phyloP scores from a whole-genome alignment of 2,329 filamentous ascomycete genomes.

The Colletotrichum lindemuthianum region DNA sequence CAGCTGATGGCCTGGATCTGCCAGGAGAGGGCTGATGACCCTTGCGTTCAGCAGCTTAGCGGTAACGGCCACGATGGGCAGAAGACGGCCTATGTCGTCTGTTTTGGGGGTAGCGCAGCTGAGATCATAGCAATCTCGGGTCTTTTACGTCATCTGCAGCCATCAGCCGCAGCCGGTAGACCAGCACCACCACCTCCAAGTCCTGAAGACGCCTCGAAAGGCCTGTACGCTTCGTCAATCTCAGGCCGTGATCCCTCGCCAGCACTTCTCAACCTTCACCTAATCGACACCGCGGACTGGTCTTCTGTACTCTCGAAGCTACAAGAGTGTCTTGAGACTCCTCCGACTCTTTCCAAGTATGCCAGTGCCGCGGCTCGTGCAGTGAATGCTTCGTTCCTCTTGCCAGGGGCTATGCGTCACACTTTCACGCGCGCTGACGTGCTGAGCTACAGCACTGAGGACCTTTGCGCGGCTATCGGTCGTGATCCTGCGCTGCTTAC shows the following conservation, averaged over 20 bases:
- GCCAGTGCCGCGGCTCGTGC: slow-evolving; percentile 36
- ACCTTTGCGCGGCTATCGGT: slow-evolving; percentile 32
- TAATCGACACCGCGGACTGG: slow-evolving; percentile 35
- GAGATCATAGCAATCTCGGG: slow-evolving; percentile 35
- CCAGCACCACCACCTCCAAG: not conserved
- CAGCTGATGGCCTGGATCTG: slow-evolving; percentile 36
- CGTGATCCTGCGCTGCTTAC: slow-evolving; percentile 31
- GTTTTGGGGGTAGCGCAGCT: slow-evolving; percentile 36
- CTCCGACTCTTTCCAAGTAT: slow-evolving; percentile 37
- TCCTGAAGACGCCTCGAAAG: not conserved
- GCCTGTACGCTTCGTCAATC: slow-evolving; percentile 1
- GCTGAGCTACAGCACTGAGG: slow-evolving; percentile 23
- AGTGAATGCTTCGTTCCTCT: slow-evolving; percentile 32
- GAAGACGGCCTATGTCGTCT: slow-evolving; percentile 29
- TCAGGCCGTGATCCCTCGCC: not conserved
- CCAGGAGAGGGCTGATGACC: slow-evolving; percentile 28
- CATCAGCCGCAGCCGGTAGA: slow-evolving; percentile 1
- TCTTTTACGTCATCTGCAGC: slow-evolving; percentile 6
- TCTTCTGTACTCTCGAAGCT: slow-evolving; percentile 35
- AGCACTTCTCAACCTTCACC: slow-evolving; percentile 28
- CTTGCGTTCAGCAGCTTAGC: slow-evolving; percentile 29
- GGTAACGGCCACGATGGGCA: slow-evolving; percentile 12
- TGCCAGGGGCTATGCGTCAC: slow-evolving; percentile 23
- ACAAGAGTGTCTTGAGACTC: slow-evolving; percentile 30
- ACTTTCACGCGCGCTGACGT: slow-evolving; percentile 32